These are phyloP conservation scores for Salix brachista DNA, from an alignment of 345 rosid genomes.

Conservation along the genomic window DNA sequence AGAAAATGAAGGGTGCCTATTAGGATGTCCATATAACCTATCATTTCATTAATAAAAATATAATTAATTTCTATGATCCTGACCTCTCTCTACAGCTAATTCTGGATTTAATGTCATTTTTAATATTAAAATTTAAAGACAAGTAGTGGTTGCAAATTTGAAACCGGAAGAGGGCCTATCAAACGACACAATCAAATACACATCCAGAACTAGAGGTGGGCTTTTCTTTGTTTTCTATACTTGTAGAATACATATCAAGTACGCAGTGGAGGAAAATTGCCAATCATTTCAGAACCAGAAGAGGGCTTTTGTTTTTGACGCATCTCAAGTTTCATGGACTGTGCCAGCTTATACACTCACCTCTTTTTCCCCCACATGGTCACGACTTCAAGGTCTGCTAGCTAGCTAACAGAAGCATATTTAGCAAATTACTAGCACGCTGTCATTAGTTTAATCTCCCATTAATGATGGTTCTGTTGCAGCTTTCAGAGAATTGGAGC, in stretches of 20 bases:
- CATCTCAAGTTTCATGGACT: conserved; percentile 41
- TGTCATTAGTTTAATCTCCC: background rate
- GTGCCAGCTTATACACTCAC: conserved; percentile 23
- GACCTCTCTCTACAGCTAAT: too few relatives aligned
- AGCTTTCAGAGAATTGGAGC: conserved; percentile 32
- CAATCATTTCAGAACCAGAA: background rate
- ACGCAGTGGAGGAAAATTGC: background rate
- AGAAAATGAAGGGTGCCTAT: too few relatives aligned
- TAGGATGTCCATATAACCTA: too few relatives aligned
- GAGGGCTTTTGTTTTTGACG: background rate
- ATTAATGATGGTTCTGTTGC: conserved; percentile 16
- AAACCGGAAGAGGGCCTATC: too few relatives aligned
- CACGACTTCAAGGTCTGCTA: conserved; percentile 35
- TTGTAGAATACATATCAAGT: background rate
- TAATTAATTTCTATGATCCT: too few relatives aligned
- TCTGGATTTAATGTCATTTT: too few relatives aligned
- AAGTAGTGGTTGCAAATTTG: too few relatives aligned
- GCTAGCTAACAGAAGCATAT: background rate
- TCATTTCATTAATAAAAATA: too few relatives aligned
- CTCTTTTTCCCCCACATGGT: conserved; percentile 21
- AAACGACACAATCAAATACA: background rate
- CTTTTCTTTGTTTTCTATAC: conserved; percentile 13
- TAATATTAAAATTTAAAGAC: too few relatives aligned
- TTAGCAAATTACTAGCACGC: background rate
- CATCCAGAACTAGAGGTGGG: conserved; percentile 36